These are phyloP conservation scores for Populus trichocarpa DNA, from an alignment of 441 rosid genomes.

Conservation along the genomic window DNA sequence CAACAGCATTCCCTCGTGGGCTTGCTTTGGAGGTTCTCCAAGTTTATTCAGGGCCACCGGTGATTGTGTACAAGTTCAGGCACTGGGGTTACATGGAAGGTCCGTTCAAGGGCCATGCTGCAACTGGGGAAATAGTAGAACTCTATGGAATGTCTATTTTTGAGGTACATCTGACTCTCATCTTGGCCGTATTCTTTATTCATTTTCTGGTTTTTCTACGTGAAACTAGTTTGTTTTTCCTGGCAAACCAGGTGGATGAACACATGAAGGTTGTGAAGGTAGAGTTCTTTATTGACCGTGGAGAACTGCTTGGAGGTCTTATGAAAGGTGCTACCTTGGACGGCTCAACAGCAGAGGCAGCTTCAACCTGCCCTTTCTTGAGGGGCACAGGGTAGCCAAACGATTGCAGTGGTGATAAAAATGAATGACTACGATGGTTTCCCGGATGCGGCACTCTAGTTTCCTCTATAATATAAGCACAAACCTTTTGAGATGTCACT, in stretches of 20 bases:
- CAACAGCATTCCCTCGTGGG: slow-evolving; percentile 53
- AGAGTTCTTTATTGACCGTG: slow-evolving; percentile 45
- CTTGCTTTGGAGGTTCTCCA: slow-evolving; percentile 58
- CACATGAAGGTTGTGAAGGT: slow-evolving; percentile 46
- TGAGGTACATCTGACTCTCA: slow-evolving; percentile 21
- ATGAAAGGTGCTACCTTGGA: slow-evolving; percentile 28
- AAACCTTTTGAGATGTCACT: not conserved
- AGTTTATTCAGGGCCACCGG: slow-evolving; percentile 60
- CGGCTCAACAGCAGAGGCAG: slow-evolving; percentile 16
- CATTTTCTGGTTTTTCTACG: not conserved
- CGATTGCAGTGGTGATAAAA: not conserved
- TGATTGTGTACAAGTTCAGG: slow-evolving; percentile 61
- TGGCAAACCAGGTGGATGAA: slow-evolving; percentile 37
- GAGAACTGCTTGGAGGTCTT: slow-evolving; percentile 54
- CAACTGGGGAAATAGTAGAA: slow-evolving; percentile 54
- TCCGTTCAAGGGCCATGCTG: slow-evolving; percentile 60
- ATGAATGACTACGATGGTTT: not conserved
- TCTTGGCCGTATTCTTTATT: not conserved
- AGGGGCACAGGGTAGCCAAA: slow-evolving; percentile 31
- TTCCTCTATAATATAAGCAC: not conserved
- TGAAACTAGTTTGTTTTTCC: not conserved
- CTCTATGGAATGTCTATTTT: slow-evolving; percentile 38
- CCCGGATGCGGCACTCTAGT: no score
- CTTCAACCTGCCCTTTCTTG: slow-evolving; percentile 47
- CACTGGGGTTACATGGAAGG: slow-evolving; percentile 80